A percentile compares a stretch with the other conserved stretches of the same genome.
Evolutionary conservation across 2,329 filamentous ascomycete species (phyloP).

Genomic region (Fusarium begoniae): DNA sequence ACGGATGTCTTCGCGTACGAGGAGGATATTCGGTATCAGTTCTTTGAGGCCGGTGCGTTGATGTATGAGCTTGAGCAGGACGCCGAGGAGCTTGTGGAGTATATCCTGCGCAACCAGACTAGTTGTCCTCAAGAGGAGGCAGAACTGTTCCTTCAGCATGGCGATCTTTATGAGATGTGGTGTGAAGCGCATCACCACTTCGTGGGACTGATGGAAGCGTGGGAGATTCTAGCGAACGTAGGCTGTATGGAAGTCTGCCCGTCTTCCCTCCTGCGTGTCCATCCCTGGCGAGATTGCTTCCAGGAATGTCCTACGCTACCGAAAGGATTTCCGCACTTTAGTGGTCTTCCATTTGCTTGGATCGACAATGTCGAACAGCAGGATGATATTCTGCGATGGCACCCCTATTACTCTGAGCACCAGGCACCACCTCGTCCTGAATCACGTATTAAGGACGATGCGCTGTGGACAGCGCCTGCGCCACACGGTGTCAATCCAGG

Average conservation of each 20-base stretch:
- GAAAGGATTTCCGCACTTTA: not conserved
- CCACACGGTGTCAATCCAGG: not conserved
- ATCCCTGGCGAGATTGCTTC: slow-evolving; percentile 6
- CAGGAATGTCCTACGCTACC: not conserved
- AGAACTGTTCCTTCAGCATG: not conserved
- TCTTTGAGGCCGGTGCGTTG: slow-evolving; percentile 15
- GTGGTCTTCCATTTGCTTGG: not conserved
- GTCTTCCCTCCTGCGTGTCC: not conserved
- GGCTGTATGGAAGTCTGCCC: slow-evolving; percentile 27
- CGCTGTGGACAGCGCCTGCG: not conserved
- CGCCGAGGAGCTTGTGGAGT: not conserved
- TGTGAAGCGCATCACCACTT: not conserved
- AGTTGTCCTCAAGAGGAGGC: not conserved
- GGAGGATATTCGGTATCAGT: slow-evolving; percentile 8
- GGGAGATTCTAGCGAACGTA: slow-evolving; percentile 9
- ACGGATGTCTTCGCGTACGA: not conserved
- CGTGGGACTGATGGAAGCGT: not conserved
- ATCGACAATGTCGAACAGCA: not conserved
- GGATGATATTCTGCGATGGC: not conserved
- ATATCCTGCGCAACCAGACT: not conserved
- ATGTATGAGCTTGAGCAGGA: not conserved
- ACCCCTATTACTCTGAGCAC: not conserved
- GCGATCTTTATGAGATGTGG: not conserved
- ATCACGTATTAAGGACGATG: not conserved
- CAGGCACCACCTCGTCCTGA: not conserved